phyloP scores from a whole-genome alignment of 768 basidiomycete species.

The Termitomyces sp. region DNA sequence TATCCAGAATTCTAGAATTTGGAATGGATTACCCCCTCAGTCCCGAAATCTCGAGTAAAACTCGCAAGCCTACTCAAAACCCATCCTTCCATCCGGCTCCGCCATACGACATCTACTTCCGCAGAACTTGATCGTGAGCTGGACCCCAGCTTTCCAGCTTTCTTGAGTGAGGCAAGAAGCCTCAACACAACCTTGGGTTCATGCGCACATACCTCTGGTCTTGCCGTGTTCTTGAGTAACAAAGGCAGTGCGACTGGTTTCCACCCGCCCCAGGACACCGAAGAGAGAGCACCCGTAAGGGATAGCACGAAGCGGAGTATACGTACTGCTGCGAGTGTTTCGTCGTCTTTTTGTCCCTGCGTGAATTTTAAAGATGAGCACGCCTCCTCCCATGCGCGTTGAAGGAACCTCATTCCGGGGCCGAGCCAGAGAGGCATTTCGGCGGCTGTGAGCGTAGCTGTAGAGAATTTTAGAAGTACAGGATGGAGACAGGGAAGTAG shows the following conservation, averaged over 20 bases:
- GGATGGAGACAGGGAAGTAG: constrained; percentile 22
- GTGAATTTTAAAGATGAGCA: background rate
- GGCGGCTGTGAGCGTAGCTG: constrained; percentile 33
- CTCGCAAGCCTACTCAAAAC: constrained; percentile 32
- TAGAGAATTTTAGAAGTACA: constrained; percentile 33
- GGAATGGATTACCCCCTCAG: constrained; percentile 31
- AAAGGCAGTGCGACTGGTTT: constrained; percentile 59
- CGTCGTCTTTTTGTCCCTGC: constrained; percentile 1
- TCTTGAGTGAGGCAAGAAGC: constrained; percentile 45
- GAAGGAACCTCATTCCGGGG: constrained; percentile 51
- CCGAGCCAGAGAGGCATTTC: constrained; percentile 48
- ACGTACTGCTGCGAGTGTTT: background rate
- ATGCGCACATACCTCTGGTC: constrained; percentile 35
- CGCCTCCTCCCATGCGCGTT: constrained; percentile 38
- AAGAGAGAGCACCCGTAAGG: constrained; percentile 56
- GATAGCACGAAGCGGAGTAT: constrained; percentile 39
- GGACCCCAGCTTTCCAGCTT: constrained; percentile 39
- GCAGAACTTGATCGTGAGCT: constrained; percentile 47
- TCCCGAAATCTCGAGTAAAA: constrained; percentile 28
- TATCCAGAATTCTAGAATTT: background rate
- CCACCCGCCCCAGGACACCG: constrained; percentile 75
- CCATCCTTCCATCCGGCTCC: constrained; percentile 53
- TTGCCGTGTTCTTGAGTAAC: constrained; percentile 43
- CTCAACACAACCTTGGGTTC: constrained; percentile 38
- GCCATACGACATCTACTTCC: constrained; percentile 35